Base-by-base conservation (phyloP, 2,329 filamentous ascomycete genomes). In the Beauveria scarabaeidicola region DNA sequence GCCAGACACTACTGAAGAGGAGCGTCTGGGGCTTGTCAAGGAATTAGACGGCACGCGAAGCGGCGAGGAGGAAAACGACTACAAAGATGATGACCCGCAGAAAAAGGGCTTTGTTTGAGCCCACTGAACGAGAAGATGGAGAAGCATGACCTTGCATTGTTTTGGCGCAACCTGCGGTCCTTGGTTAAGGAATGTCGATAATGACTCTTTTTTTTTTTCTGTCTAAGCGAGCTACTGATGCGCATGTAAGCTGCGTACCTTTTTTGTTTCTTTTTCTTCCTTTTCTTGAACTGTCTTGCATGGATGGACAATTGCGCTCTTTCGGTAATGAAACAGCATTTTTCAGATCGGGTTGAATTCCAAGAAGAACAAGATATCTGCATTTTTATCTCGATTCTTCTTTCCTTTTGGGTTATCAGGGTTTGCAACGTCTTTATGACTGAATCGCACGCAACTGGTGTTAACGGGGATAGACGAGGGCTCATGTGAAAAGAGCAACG, bases 11-110 rank as follows among this genome's bases (percentile, higher is more conserved):
- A 92, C 89, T 0, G 91, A 96, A 70, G 91, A 96, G 74, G 91
- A 96, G 73, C 79, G 84, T 19, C 73, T 93, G 7, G 91, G 91
- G 0, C 81, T 96, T 5, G 91, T 96, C n/a, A 88, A 87, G 65
- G 88, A 89, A 27, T 88, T 91, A 68, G 71, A 74, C 43, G 70
- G 72, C 65, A 68, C 41, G 50, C 40, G 63, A 25, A 17, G 46
- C 52, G 61, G 61, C 29, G 59, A 62, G 44, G 32, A 64, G 62
- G 38, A 58, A 46, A 59, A 50, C 29, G 48, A 60, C 5, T 21
- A 50, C 17, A 44, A 50, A 25, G 51, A 54, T 9, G 44, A 51
- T 15, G 48, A 46, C 19, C n/a, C 8, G 29, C 27, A 32, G 10
- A 59, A 47, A 36, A 59, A 53, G 48, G 50, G 57, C 11, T 53